Percentiles rank a stretch among this genome's conserved stretches.
These are phyloP conservation scores for Spirogloea muscicola DNA, from an alignment of 139 green algal species.

Conservation along the genomic window DNA sequence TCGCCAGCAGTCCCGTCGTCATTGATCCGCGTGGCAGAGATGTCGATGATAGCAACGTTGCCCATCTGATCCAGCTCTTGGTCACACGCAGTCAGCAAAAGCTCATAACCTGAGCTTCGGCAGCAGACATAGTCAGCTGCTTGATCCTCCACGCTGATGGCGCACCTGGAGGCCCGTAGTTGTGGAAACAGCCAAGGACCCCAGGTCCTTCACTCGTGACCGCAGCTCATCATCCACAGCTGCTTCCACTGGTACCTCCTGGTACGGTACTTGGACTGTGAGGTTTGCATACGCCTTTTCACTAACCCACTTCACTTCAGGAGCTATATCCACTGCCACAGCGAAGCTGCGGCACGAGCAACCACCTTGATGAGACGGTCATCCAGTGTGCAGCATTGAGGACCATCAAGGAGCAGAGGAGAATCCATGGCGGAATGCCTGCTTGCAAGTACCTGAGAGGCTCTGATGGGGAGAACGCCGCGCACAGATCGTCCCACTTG, in stretches of 20 bases:
- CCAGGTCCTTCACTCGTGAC: slow-evolving; percentile 12
- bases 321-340: slow-evolving; percentile 20
- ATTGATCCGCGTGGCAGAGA: slow-evolving; percentile 17
- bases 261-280: slow-evolving; percentile 4
- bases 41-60: slow-evolving; percentile 36
- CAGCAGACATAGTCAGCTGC: too few species aligned
- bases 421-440: too few species aligned
- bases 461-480: neutral
- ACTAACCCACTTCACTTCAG: slow-evolving; percentile 2
- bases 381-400: too few species aligned
- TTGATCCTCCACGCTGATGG: too few species aligned
- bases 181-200: neutral
- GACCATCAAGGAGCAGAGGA: too few species aligned
- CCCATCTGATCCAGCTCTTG: too few species aligned
- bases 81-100: too few species aligned
- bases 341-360: slow-evolving; percentile 4
- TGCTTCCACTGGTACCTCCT: neutral
- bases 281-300: slow-evolving; percentile 3
- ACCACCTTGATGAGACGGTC: too few species aligned
- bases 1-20: slow-evolving; percentile 33
- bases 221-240: neutral
- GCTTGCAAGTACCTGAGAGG: neutral
- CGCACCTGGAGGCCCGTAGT: neutral
- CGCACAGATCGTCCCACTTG: slow-evolving; percentile 19
- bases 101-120: too few species aligned